Base-by-base conservation (phyloP, 2,329 filamentous ascomycete genomes). In the Bipolaris oryzae region DNA sequence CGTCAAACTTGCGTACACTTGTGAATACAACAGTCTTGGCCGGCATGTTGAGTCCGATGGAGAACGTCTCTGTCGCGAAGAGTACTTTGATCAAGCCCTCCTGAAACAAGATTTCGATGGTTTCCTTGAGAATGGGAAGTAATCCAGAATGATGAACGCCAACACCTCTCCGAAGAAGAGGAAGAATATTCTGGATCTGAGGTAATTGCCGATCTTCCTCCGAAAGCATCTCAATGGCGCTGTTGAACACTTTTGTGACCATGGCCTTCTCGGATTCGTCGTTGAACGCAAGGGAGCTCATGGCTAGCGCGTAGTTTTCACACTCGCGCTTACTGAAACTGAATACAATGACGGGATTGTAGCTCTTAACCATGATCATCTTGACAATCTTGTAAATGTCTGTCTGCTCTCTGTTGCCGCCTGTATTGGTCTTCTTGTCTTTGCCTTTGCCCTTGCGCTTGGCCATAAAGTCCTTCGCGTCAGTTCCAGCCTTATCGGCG, bases 1-100 rank as follows among this genome's bases (percentile, higher is more conserved):
- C 96, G 72, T 99, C 95, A 73, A 93, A 99, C 74, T 99, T 99
- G 50, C 90, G 90, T 9, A 99, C 92, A 65, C 90, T 93, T 0
- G 95, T 97, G 76, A 99, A 99, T n/a, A 99, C 93, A 1, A 99
- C 95, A 0, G 95, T 99, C 81, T 97, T 97, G 23, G 95, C 95
- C 64, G 95, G 95, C 95, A 99, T 98, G 82, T 99, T 99, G 56
- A 99, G 79, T 58, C 95, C 95, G 63, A 99, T 99, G 3, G 95
- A 98, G 79, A 99, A 99, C 1, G 95, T 99, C 76, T 99, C 96
- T 0, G 95, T 99, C 0, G 95, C 95, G 61, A 99, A 98, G 0
- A 99, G 83, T 9, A 98, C 94, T 79, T 99, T 99, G 81, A 99
- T 96, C 39, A 99, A 80, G 48, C 93, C 93, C 78, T 99, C 95